Evolutionary conservation across 208 protist species (phyloP).

Genomic region (Trypanosoma rangeli): DNA sequence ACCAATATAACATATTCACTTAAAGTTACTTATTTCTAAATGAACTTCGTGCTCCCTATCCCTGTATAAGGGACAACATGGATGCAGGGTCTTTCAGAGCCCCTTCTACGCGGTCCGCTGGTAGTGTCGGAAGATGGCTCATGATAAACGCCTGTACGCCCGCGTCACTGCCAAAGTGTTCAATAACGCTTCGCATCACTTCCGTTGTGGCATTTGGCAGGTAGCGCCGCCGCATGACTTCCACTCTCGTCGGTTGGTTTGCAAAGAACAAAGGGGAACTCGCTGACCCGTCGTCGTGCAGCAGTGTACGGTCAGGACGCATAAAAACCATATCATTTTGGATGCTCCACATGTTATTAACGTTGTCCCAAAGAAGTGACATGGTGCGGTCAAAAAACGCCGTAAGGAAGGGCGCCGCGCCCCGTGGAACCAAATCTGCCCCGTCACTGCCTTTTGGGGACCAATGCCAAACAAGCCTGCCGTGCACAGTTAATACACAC

Average conservation of each 20-base stretch:
- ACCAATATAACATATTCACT: not conserved
- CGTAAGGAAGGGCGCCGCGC: conserved; percentile 50
- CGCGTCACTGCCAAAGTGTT: conserved; percentile 36
- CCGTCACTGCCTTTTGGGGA: conserved; percentile 38
- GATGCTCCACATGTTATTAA: conserved; percentile 43
- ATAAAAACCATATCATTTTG: conserved; percentile 84
- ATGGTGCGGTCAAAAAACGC: conserved; percentile 87
- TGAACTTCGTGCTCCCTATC: conserved; percentile 20
- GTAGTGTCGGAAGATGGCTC: conserved; percentile 33
- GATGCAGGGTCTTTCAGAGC: conserved; percentile 35
- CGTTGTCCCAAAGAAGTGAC: conserved; percentile 37
- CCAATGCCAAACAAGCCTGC: conserved; percentile 69
- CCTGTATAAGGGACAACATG: conserved; percentile 29
- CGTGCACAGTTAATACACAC: conserved; percentile 76
- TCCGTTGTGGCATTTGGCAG: conserved; percentile 44
- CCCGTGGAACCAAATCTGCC: conserved; percentile 36
- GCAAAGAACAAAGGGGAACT: conserved; percentile 75
- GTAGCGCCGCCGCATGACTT: conserved; percentile 60
- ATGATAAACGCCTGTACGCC: conserved; percentile 40
- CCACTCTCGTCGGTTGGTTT: conserved; percentile 45
- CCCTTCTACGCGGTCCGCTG: conserved; percentile 43
- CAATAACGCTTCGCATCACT: conserved; percentile 62
- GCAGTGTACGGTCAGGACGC: conserved; percentile 66
- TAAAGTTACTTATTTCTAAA: not conserved
- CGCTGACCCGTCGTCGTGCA: conserved; percentile 51